Evolutionary conservation across 805 yeast genomes (phyloP), one percentile per base, ranked within the genome.

Genomic region (Pichia scutulata): DNA sequence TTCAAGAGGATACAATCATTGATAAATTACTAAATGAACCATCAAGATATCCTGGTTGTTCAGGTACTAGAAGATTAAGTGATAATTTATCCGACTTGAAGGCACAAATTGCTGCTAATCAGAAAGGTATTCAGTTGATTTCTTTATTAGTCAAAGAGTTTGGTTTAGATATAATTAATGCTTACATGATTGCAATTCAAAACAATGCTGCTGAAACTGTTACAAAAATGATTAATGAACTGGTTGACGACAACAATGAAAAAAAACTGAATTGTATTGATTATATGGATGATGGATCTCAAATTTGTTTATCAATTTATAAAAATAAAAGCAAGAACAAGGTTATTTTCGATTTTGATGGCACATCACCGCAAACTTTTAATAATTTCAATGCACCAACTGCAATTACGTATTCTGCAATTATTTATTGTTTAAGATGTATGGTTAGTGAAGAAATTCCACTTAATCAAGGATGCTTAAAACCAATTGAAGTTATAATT

Each of bases 351-450:
- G 97, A 92, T 65, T 92, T 92, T 61, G 72, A 78, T 1, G 96
- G 93, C 16, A 85, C 96, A 0, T 86, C 95, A 4, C 80, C 82
- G n/a, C 95, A 92, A 64, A 78, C 86, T 45, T 85, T 86, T 63
- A 95, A 95, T 25, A 92, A 92, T 64, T 74, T 88, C 67, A 92
- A 93, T 66, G 97, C 97, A 0, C 98, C 99, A 0, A 80, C 75
- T 56, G 95, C 97, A 0, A 88, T 93, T 55, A 84, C 96, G 2
- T 81, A 81, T 61, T 86, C 96, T 25, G 97, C 97, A 1, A 82
- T 92, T 50, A 75, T 92, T 41, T 92, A 92, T 66, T 89, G 92
- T 53, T 69, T 92, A 60, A 71, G 99, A 53, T 84, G 95, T 50
- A 72, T 92, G 61, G 90, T 92, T 36, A 81, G 85, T 54, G 88